Evolutionary conservation across 768 basidiomycete species (phyloP).

Genomic region (Leccinum longicurvipes): DNA sequence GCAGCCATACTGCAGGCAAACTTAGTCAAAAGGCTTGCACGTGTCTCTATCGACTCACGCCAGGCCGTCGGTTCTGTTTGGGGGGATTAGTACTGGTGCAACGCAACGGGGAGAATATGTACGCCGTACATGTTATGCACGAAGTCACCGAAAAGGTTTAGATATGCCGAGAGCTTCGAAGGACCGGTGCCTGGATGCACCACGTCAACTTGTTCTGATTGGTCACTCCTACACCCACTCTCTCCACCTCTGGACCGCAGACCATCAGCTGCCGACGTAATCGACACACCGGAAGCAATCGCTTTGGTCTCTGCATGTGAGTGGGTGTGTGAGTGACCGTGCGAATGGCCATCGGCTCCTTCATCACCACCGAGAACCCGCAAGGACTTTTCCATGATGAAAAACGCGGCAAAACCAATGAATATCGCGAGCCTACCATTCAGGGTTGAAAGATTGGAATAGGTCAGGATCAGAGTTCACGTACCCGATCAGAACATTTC

Average conservation of each 20-base stretch:
- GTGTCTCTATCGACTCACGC: conserved; percentile 52
- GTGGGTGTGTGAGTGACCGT: conserved; percentile 60
- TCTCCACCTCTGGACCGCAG: conserved; percentile 46
- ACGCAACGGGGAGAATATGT: conserved; percentile 10
- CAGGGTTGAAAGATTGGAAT: conserved; percentile 9
- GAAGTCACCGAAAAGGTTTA: conserved; percentile 92
- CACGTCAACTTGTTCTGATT: conserved; percentile 24
- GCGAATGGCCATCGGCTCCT: conserved; percentile 44
- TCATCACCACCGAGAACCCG: conserved; percentile 71
- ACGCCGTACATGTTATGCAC: conserved; percentile 80
- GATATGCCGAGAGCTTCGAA: conserved; percentile 85
- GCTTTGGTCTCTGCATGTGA: conserved; percentile 34
- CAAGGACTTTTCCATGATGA: conserved; percentile 90
- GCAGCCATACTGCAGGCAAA: conserved; percentile 71
- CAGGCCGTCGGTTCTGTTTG: conserved; percentile 80
- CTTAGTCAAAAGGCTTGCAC: neutral
- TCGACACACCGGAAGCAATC: conserved; percentile 48
- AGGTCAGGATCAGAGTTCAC: conserved; percentile 16
- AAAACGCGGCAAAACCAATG: conserved; percentile 84
- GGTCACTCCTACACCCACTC: conserved; percentile 15
- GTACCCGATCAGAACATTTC: conserved; percentile 88
- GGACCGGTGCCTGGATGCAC: conserved; percentile 43
- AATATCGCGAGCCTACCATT: conserved; percentile 70
- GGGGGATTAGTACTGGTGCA: conserved; percentile 14
- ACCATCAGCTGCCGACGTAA: conserved; percentile 40